Evolutionary conservation across 371 early-diverging fungal species (phyloP).

Genomic region (Mortierella sp.): DNA sequence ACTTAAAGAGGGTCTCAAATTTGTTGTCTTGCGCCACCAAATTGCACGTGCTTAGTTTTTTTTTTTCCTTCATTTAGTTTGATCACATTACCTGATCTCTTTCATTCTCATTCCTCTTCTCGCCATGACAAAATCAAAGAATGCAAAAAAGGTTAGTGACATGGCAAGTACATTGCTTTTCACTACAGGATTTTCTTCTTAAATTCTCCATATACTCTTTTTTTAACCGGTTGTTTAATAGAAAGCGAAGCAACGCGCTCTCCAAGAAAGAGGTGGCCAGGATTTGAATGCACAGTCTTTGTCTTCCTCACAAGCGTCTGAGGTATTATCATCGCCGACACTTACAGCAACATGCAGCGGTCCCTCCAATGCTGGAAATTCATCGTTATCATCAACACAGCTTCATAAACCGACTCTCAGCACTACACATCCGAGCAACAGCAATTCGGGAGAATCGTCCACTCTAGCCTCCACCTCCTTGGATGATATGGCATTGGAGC

Average conservation of each 20-base stretch:
- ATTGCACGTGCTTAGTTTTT: not conserved
- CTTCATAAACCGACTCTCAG: not conserved
- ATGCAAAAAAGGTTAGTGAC: slow-evolving; percentile 19
- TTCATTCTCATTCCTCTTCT: not conserved
- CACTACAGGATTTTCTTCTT: not conserved
- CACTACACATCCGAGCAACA: not conserved
- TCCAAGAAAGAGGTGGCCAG: not conserved
- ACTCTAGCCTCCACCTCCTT: not conserved
- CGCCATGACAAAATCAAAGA: slow-evolving; percentile 24
- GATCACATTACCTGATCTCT: not conserved
- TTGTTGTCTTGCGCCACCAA: not conserved
- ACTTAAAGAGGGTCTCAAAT: too few species aligned
- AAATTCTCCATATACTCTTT: not conserved
- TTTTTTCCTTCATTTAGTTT: not conserved
- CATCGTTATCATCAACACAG: not conserved
- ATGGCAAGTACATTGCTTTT: not conserved
- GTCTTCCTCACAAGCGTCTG: not conserved
- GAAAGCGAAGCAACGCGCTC: not conserved
- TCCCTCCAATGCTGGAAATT: too few species aligned
- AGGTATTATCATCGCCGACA: not conserved
- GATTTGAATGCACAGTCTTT: not conserved
- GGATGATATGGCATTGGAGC: slow-evolving; percentile 47
- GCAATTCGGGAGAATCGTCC: not conserved
- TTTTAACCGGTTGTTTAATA: not conserved
- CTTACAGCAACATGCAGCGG: not conserved